phyloP scores from a whole-genome alignment of 2,329 filamentous ascomycete genomes.

The Meredithiella fracta region DNA sequence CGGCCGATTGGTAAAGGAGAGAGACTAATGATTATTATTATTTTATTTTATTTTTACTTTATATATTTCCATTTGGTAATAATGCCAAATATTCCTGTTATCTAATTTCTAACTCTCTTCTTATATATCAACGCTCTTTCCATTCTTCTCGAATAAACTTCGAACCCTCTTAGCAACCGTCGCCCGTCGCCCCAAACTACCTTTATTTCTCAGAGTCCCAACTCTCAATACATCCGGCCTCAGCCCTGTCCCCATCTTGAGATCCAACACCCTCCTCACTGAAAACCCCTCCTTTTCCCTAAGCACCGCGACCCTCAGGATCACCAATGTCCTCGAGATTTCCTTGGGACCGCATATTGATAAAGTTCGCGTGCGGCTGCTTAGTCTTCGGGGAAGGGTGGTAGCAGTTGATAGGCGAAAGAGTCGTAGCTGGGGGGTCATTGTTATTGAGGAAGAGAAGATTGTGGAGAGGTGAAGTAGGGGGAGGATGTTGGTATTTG shows the following conservation, averaged over 20 bases:
- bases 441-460: too few relatives aligned
- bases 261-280: not conserved
- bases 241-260: not conserved
- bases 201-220: too few relatives aligned
- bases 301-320: not conserved
- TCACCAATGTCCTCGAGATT: too few relatives aligned
- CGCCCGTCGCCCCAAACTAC: not conserved
- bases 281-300: not conserved
- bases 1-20: conserved; percentile 59
- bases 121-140: not conserved
- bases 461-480: not conserved
- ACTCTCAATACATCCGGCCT: not conserved
- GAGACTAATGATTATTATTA: not conserved
- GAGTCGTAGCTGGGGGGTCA: not conserved
- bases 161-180: not conserved
- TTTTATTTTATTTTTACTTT: not conserved
- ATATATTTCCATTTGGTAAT: not conserved
- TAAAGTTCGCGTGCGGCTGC: not conserved
- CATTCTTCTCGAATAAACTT: not conserved
- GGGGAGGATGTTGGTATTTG: not conserved
- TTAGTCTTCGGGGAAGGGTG: not conserved
- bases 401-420: not conserved
- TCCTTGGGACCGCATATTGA: not conserved
- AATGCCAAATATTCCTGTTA: too few relatives aligned
- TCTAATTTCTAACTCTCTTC: too few relatives aligned